phyloP scores from a whole-genome alignment of 805 yeast genomes.

The Zygosaccharomyces kombuchaensis region DNA sequence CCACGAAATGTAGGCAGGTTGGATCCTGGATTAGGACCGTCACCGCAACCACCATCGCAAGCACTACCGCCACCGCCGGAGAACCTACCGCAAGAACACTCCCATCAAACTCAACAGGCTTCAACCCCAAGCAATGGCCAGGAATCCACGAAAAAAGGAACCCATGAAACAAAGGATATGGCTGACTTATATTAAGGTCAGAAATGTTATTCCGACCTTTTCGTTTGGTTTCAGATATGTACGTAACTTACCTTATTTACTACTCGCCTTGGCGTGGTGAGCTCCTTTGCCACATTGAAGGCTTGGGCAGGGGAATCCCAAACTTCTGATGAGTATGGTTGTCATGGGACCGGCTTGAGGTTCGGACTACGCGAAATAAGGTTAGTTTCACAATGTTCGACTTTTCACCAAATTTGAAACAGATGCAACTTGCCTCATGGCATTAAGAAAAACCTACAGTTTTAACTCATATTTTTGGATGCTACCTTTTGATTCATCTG shows the following conservation, averaged over 20 bases:
- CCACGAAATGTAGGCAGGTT: background rate
- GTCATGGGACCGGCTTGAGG: slow-evolving; percentile 7
- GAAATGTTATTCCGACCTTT: background rate
- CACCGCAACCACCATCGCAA: background rate
- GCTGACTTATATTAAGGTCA: slow-evolving; percentile 13
- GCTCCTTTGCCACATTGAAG: background rate
- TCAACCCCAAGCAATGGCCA: background rate
- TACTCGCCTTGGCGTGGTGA: background rate
- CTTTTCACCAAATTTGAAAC: slow-evolving; percentile 8
- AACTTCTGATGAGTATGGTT: background rate
- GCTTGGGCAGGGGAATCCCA: background rate
- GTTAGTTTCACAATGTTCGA: slow-evolving; percentile 3
- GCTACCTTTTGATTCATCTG: background rate
- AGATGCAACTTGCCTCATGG: background rate
- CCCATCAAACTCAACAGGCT: background rate
- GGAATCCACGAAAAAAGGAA: background rate
- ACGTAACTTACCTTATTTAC: slow-evolving; percentile 4
- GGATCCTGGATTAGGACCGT: background rate
- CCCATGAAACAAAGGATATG: slow-evolving; percentile 10
- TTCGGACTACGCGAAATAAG: slow-evolving; percentile 3
- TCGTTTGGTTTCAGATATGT: background rate
- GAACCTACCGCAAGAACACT: background rate
- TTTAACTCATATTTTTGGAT: background rate
- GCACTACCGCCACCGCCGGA: background rate
- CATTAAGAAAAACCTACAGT: background rate